phyloP scores from a whole-genome alignment of 805 yeast species.

The Monosporozyma unispora region DNA sequence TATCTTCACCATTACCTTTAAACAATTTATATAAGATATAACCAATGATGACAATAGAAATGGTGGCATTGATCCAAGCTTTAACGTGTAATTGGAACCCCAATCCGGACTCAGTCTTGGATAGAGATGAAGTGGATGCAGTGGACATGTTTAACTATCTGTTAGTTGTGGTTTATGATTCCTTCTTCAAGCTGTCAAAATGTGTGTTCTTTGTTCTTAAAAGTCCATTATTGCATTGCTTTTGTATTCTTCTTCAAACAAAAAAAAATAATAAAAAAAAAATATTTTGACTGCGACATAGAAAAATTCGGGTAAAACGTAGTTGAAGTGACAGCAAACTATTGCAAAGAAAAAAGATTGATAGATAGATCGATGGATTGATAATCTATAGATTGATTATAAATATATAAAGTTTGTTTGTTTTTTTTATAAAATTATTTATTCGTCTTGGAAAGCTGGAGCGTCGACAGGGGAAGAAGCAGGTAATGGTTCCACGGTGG shows the following conservation, averaged over 20 bases:
- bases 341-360: neutral
- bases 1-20: constrained; percentile 86
- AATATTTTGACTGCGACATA: neutral
- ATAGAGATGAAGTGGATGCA: neutral
- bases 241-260: neutral
- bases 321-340: neutral
- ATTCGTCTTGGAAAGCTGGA: neutral
- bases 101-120: constrained; percentile 2
- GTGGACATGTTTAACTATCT: neutral
- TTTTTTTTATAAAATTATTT: neutral
- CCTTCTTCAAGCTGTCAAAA: too few species aligned
- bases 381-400: too few species aligned
- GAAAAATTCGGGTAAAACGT: neutral
- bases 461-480: neutral
- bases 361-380: too few species aligned
- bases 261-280: neutral
- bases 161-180: neutral
- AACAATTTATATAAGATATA: constrained; percentile 42
- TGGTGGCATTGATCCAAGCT: constrained; percentile 15
- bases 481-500: constrained; percentile 36
- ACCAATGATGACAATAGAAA: constrained; percentile 15
- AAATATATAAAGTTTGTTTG: too few species aligned
- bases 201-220: neutral
- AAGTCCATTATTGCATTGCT: neutral
- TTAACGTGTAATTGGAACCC: constrained; percentile 13